phyloP scores from a whole-genome alignment of 331 rosid species.

The Erythrophleum ivorense region DNA sequence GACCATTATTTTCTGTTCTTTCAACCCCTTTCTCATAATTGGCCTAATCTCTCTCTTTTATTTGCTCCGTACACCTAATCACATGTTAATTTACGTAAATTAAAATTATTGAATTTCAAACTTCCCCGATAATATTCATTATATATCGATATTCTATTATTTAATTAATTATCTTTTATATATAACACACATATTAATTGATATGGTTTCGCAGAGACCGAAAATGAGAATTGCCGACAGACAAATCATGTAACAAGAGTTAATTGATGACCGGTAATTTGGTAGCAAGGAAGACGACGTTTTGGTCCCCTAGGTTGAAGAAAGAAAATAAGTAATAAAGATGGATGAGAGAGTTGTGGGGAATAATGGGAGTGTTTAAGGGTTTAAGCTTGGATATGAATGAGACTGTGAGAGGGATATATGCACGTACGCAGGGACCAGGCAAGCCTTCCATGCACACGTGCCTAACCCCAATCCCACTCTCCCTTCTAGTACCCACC shows the following conservation, averaged over 20 bases:
- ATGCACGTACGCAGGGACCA: conserved; percentile 9
- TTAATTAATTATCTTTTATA: no score
- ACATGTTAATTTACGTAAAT: no score
- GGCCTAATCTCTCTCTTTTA: no score
- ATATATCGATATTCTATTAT: no score
- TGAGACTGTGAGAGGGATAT: background rate
- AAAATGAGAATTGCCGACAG: background rate
- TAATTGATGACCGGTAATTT: background rate
- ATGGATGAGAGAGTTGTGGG: background rate
- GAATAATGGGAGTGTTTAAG: background rate
- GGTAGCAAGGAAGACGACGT: background rate
- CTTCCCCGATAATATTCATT: no score
- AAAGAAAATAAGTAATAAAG: background rate
- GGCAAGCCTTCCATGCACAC: background rate
- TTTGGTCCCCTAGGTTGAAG: background rate
- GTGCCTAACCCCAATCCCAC: background rate
- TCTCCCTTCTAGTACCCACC: no score
- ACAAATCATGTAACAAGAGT: background rate
- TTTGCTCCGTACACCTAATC: no score
- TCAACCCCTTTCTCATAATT: no score
- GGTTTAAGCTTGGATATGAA: background rate
- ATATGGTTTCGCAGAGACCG: background rate
- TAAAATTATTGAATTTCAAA: no score
- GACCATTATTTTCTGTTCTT: conserved; percentile 34
- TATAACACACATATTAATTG: no score